Evolutionary conservation across 345 rosid species (phyloP).

Genomic region (Pistacia vera): DNA sequence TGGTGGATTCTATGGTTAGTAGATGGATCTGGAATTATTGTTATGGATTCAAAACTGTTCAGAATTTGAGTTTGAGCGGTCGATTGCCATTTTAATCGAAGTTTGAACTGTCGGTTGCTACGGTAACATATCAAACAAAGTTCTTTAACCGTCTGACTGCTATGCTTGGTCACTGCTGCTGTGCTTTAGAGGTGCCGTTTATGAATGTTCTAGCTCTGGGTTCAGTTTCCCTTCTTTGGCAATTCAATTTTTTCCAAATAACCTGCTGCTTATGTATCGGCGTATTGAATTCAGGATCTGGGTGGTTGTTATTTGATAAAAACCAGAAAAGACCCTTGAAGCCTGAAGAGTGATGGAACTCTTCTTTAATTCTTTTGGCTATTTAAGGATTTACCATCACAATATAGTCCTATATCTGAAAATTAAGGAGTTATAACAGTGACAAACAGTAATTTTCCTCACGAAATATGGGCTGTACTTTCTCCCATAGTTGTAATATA

Average conservation of each 20-base stretch:
- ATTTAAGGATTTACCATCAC: background rate
- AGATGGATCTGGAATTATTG: slow-evolving; percentile 13
- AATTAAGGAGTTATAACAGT: background rate
- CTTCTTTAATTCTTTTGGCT: background rate
- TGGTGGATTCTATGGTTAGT: background rate
- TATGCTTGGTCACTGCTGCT: background rate
- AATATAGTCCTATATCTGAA: background rate
- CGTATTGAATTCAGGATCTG: slow-evolving; percentile 1
- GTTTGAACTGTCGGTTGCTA: background rate
- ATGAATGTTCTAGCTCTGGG: background rate
- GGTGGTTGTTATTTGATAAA: background rate
- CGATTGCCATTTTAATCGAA: background rate
- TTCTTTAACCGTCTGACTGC: background rate
- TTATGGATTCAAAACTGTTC: background rate
- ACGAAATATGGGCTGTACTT: slow-evolving; percentile 8
- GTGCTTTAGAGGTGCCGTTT: background rate
- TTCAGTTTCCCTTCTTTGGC: background rate
- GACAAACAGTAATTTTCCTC: background rate
- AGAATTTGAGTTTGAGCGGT: background rate
- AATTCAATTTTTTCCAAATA: background rate
- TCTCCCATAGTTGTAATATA: background rate
- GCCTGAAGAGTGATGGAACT: background rate
- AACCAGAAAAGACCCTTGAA: background rate
- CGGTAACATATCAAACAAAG: background rate
- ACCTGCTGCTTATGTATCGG: background rate